Evolutionary conservation across 805 yeast species (phyloP), one percentile per base, ranked within the genome.

Genomic region (Schizosaccharomyces cryophilus): DNA sequence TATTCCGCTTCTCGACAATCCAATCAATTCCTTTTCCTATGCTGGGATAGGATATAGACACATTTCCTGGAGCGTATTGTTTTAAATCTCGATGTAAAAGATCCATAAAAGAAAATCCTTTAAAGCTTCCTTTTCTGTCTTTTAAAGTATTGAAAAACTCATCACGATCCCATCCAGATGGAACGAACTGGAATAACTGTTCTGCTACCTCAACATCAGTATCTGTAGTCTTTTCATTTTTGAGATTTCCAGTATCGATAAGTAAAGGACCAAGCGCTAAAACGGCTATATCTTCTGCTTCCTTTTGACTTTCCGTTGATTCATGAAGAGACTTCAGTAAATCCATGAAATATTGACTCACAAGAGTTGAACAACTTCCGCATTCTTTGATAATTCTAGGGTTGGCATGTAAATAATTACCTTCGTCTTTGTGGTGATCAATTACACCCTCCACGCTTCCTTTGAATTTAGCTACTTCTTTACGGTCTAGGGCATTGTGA

Each of bases 381-480:
- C 35, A 24, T 24, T 24, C 56, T 17, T 51, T 29, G 9, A 51
- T 26, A 17, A 51, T 51, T 24, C 56, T 21, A 7, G 56, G 56
- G 26, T 51, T 29, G 9, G 56, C 56, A 24, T 51, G 9, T 29
- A 51, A 51, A 29, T 17, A 24, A 19, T 29, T 29, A 1, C 56
- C 56, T 51, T 51, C 56, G 15, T 51, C 56, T 51, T 51, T 51
- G 35, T 51, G 56, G 35, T 51, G 56, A 29, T 51, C 56, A 11
- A 51, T 51, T 19, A 51, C 24, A 29, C 56, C 56, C 6, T 21
- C 56, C 17, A 51, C 35, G 24, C n/a, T 51, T 5, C 17, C n/a
- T 21, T 21, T 3, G 4, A 51, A 29, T 19, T 24, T 24, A 17
- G 11, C 11, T 5, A 51, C 30, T 17, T 51, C 56, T 29, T 51